Evolutionary conservation across 306 rosid species (phyloP), one percentile per base, ranked within the genome.

Genomic region (Hippophae gyantsensis): DNA sequence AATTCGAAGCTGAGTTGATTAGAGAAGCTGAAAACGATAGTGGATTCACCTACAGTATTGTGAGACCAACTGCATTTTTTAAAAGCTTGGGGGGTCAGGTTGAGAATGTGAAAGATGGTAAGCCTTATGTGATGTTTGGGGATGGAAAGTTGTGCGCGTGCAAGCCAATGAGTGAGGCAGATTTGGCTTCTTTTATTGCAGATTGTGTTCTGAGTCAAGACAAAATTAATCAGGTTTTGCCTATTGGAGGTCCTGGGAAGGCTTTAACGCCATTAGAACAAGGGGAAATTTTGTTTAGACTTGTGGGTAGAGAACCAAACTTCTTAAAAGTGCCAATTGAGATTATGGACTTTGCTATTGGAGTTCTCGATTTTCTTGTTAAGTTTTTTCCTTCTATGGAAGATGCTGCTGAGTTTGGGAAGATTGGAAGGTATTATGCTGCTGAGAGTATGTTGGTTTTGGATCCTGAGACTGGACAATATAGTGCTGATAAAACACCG

Each of bases 71-170:
- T 54, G 95, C 99, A 6, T 93, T 93, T 66, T 93, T 93, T 49
- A 93, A 93, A 71, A 93, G 99, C 78, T 84, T 88, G 72, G 97
- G 94, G 44, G 99, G 99, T 75, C 99, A 93, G 68, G 94, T 93
- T 72, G 95, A 88, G 76, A 77, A 88, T 76, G 99, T 89, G 82
- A 93, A 89, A 73, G 94, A 86, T 70, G 99, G 99, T 59, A 93
- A 93, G 82, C 99, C 99, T 1, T 93, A 84, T 77, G 99, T 93
- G 14, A 93, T 93, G 97, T 93, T 93, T 84, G 99, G 99, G 18
- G 97, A 93, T 75, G 99, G 99, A 38, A 86, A 75, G 56, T 58
- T 93, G 73, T 93, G 97, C 67, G 94, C 99, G 66, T 86, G 99
- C 62, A 88, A 93, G 67, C 99, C 95, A 5, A 93, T 93, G 0